Evolutionary conservation across 2,329 filamentous ascomycete genomes (phyloP), one percentile per base, ranked within the genome.

Genomic region (Pestalotiopsis sp.): DNA sequence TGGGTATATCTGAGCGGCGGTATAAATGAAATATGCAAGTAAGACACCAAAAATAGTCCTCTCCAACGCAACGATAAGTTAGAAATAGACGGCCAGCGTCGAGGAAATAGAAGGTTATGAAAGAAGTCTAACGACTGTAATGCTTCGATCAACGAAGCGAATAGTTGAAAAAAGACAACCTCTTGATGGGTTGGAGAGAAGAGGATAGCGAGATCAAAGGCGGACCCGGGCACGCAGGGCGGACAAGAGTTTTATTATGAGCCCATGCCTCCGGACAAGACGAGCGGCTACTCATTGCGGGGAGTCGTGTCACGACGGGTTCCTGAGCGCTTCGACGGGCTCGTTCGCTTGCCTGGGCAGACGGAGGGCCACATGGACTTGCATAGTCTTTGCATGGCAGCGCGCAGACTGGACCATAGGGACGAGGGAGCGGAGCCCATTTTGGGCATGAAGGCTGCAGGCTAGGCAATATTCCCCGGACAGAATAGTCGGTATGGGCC

Each of bases 71-170:
- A 68, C 41, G 39, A 25, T 52, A 65, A 61, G 49, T 71, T 72
- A 67, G 49, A 20, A 78, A 78, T 76, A 66, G 75, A 78, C 77
- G 77, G 59, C 72, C 77, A 61, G 77, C 77, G 77, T 76, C 74
- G 73, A 73, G 68, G 69, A 75, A 78, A 69, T 52, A 70, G 66
- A 77, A 78, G 71, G 70, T 72, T 74, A 70, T 72, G 70, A 73
- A 75, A 73, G 75, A 72, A 71, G 74, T 72, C 70, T 67, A 73
- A 81, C 75, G 81, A 84, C 78, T 77, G 81, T 76, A 79, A 81
- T 76, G 79, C 81, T 76, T 83, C 82, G 83, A 73, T 83, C 83
- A 81, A 84, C 83, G 81, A 84, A 81, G 79, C 77, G 72, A 77
- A 76, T 70, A 79, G 80, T 78, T 68, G 62, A 75, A 76, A 72